Evolutionary conservation across 805 yeast genomes (phyloP).

Genomic region (Kazachstania africana): DNA sequence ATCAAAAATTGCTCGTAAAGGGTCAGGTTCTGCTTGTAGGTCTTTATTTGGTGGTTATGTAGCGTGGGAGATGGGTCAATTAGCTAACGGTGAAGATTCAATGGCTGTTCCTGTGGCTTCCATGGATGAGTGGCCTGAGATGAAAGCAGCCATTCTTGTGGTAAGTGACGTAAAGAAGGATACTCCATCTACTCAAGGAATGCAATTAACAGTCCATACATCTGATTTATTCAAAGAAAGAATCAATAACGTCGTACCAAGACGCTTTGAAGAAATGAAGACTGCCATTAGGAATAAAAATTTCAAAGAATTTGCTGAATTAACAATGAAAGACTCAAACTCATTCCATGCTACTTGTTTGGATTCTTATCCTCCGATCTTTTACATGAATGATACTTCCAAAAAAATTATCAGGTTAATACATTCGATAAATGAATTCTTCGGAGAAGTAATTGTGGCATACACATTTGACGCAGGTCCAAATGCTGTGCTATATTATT

Average conservation of each 20-base stretch:
- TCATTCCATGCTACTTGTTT: conserved; percentile 97
- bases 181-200: conserved; percentile 88
- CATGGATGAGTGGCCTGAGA: conserved; percentile 75
- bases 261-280: conserved; percentile 74
- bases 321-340: conserved; percentile 94
- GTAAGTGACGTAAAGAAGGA: conserved; percentile 91
- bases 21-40: conserved; percentile 97
- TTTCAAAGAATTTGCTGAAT: conserved; percentile 70
- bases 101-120: conserved; percentile 90
- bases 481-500: conserved; percentile 90
- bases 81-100: conserved; percentile 76
- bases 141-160: conserved; percentile 86
- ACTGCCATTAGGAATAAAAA: conserved; percentile 60
- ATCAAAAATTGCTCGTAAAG: conserved; percentile 91
- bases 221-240: conserved; percentile 79
- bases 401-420: conserved; percentile 67
- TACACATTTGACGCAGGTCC: conserved; percentile 99
- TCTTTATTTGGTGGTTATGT: conserved; percentile 95
- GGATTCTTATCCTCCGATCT: conserved; percentile 92
- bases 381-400: conserved; percentile 85
- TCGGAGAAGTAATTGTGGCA: conserved; percentile 61
- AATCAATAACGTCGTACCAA: conserved; percentile 72
- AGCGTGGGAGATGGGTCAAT: conserved; percentile 95
- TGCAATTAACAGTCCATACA: conserved; percentile 89
- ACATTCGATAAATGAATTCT: conserved; percentile 59